phyloP scores from a whole-genome alignment of 75 land plant species.

The Sequoiadendron giganteum region DNA sequence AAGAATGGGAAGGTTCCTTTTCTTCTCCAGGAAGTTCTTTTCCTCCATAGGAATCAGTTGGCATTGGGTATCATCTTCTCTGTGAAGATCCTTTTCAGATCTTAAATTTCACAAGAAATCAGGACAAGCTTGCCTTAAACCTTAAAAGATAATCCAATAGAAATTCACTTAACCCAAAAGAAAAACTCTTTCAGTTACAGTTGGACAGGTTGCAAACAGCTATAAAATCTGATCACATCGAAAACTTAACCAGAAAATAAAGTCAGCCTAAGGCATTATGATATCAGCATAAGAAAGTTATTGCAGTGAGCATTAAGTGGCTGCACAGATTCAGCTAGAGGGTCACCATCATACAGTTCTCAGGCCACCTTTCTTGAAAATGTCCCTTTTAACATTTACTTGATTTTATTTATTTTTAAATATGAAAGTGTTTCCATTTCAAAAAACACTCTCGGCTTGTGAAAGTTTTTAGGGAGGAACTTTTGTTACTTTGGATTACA shows the following conservation, averaged over 20 bases:
- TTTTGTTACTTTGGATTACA: neutral
- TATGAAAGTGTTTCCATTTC: neutral
- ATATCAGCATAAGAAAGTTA: neutral
- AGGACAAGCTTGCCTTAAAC: neutral
- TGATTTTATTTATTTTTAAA: neutral
- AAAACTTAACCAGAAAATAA: neutral
- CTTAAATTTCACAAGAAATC: neutral
- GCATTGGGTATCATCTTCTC: neutral
- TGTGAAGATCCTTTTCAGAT: neutral
- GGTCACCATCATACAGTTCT: neutral
- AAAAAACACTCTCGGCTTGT: neutral
- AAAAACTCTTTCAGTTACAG: neutral
- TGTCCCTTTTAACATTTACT: neutral
- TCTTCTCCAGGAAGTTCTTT: neutral
- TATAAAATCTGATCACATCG: neutral
- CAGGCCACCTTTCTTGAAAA: neutral
- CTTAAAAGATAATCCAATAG: neutral
- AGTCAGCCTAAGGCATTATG: neutral
- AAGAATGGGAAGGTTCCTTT: neutral
- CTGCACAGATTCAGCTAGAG: neutral
- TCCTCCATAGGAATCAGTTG: neutral
- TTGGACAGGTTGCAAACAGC: neutral
- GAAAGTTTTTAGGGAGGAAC: neutral
- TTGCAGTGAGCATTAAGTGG: neutral
- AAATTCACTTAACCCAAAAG: neutral